phyloP scores from a whole-genome alignment of 441 rosid genomes.

The Gossypium schwendimanii region DNA sequence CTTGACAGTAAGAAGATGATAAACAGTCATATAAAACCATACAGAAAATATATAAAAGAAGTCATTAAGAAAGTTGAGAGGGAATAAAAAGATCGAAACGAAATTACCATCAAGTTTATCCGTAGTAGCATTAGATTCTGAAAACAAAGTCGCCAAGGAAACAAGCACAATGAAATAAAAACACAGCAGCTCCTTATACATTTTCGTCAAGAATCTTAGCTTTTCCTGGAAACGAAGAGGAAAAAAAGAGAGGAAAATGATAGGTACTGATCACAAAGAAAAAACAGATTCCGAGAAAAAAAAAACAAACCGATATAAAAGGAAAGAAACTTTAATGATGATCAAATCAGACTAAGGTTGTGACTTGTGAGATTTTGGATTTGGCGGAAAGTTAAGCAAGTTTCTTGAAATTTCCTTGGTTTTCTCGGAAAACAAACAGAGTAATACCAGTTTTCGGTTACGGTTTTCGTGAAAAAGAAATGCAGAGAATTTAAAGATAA shows the following conservation, averaged over 20 bases:
- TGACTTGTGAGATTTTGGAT: background rate
- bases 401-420: conserved; percentile 21
- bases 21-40: background rate
- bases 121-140: conserved; percentile 40
- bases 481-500: background rate
- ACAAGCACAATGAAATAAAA: conserved; percentile 20
- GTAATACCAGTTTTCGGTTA: background rate
- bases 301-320: background rate
- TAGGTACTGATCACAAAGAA: conserved; percentile 14
- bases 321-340: background rate
- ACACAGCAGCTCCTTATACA: conserved; percentile 22
- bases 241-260: conserved; percentile 2
- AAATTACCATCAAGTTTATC: conserved; percentile 64
- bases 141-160: conserved; percentile 33
- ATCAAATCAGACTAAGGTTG: background rate
- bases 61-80: background rate
- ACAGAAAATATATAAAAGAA: conserved; percentile 3
- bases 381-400: background rate
- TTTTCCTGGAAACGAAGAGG: conserved; percentile 22
- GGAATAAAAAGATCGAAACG: background rate
- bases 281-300: background rate
- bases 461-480: background rate
- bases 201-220: conserved; percentile 17
- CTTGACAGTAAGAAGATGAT: background rate
- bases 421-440: conserved; percentile 20